These are phyloP conservation scores for Dictyostelium intermedium DNA, from an alignment of 78 protist genomes.

Conservation along the genomic window DNA sequence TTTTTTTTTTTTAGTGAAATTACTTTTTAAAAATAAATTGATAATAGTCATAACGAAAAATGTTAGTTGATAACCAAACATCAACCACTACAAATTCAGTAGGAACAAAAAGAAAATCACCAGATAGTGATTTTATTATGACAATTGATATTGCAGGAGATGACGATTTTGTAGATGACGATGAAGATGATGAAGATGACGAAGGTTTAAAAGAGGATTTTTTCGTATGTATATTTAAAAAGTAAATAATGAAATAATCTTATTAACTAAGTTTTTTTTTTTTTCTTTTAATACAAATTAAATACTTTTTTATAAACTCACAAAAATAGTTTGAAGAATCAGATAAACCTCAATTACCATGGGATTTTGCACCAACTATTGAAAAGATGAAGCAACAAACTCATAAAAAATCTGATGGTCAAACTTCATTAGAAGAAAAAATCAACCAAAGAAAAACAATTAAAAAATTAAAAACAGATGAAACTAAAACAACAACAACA, in stretches of 20 bases:
- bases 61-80: constrained; percentile 1
- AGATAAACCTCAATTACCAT: constrained; percentile 34
- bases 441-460: constrained; percentile 58
- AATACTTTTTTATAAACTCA: background rate
- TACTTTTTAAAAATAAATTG: background rate
- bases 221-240: constrained; percentile 7
- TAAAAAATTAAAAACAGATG: constrained; percentile 17
- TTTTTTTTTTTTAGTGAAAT: background rate
- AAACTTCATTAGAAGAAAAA: constrained; percentile 59
- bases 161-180: constrained; percentile 5
- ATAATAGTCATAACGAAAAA: background rate
- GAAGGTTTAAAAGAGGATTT: constrained; percentile 37
- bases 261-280: background rate
- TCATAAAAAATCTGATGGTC: background rate
- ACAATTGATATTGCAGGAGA: constrained; percentile 35
- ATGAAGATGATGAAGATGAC: constrained; percentile 33
- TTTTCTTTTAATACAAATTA: background rate
- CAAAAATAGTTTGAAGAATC: constrained; percentile 67
- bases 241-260: background rate
- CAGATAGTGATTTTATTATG: constrained; percentile 33
- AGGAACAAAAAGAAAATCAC: constrained; percentile 17
- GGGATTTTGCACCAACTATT: constrained; percentile 75
- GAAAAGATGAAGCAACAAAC: constrained; percentile 71
- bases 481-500: background rate
- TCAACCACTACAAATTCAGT: background rate